Conservation (phyloP, 192 early-diverging fungal species). For the Entophlyctis helioformis region DNA sequence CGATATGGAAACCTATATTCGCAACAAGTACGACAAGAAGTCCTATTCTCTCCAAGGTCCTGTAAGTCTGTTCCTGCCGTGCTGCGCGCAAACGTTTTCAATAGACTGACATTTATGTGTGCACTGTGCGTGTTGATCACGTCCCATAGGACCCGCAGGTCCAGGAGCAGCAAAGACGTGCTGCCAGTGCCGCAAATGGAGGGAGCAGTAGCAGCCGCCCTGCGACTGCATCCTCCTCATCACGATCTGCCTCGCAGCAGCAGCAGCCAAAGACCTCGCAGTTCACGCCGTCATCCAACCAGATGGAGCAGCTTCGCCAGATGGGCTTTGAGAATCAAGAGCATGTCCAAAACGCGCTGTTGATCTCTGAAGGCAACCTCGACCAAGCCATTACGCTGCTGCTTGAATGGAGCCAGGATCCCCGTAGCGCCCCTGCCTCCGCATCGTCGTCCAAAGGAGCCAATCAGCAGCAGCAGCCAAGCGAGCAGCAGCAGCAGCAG, state of each 20-base stretch:
- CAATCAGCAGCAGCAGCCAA: too few relatives aligned
- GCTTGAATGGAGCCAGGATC: too few relatives aligned
- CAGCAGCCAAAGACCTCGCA: not conserved
- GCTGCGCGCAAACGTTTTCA: too few relatives aligned
- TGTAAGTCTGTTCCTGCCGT: too few relatives aligned
- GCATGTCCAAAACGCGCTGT: slow-evolving; percentile 54
- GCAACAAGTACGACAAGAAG: slow-evolving; percentile 80
- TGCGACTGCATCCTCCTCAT: not conserved
- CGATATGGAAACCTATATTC: slow-evolving; percentile 79
- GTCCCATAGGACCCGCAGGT: too few relatives aligned
- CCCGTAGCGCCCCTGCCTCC: too few relatives aligned
- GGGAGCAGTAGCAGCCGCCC: not conserved
- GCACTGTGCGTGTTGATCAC: too few relatives aligned
- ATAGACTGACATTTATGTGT: too few relatives aligned
- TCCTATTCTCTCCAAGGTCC: too few relatives aligned
- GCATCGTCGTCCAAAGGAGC: too few relatives aligned
- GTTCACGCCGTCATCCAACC: slow-evolving; percentile 4
- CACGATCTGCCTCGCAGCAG: not conserved
- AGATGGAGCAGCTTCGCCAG: slow-evolving; percentile 26
- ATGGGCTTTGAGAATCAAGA: slow-evolving; percentile 80
- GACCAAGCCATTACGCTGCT: slow-evolving; percentile 64
- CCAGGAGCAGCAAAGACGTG: too few relatives aligned
- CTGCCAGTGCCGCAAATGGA: slow-evolving; percentile 13
- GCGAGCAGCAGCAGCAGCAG: too few relatives aligned
- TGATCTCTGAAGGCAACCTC: slow-evolving; percentile 57